These are phyloP conservation scores for Macrotyloma uniflorum DNA, from an alignment of 306 rosid species.

Conservation along the genomic window DNA sequence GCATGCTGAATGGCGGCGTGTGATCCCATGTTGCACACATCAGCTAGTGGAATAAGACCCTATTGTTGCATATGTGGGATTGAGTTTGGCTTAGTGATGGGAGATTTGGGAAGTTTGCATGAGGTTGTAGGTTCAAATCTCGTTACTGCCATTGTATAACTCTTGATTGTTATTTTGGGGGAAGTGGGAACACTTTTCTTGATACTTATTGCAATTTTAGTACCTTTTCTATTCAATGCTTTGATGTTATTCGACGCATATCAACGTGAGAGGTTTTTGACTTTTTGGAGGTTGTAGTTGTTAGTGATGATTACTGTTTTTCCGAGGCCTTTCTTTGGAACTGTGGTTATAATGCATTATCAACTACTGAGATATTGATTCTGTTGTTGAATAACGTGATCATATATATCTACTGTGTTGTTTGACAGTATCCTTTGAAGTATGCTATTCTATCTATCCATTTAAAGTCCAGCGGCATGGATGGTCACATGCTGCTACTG, in stretches of 20 bases:
- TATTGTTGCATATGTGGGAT: background rate
- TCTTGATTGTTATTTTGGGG: constrained; percentile 5
- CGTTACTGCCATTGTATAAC: background rate
- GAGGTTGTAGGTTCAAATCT: background rate
- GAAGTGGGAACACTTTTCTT: background rate
- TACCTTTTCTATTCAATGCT: background rate
- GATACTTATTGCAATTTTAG: background rate
- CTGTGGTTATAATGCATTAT: constrained; percentile 17
- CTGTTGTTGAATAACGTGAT: constrained; percentile 18
- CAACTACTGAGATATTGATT: background rate
- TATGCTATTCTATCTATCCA: constrained; percentile 28
- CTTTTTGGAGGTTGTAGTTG: constrained; percentile 7
- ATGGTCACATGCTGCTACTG: constrained; percentile 52
- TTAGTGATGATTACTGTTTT: constrained; percentile 2
- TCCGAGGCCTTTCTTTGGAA: constrained; percentile 1
- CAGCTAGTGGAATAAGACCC: background rate
- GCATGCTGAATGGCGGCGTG: background rate
- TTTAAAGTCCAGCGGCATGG: constrained; percentile 45
- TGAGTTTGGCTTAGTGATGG: background rate
- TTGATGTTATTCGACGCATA: background rate
- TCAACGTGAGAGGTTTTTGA: background rate
- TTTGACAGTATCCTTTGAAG: constrained; percentile 40
- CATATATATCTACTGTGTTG: constrained; percentile 20
- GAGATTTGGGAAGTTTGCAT: background rate
- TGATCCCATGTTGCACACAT: background rate